Evolutionary conservation across 352 stramenopile species (phyloP).

Genomic region (Blastocystis hominis): DNA sequence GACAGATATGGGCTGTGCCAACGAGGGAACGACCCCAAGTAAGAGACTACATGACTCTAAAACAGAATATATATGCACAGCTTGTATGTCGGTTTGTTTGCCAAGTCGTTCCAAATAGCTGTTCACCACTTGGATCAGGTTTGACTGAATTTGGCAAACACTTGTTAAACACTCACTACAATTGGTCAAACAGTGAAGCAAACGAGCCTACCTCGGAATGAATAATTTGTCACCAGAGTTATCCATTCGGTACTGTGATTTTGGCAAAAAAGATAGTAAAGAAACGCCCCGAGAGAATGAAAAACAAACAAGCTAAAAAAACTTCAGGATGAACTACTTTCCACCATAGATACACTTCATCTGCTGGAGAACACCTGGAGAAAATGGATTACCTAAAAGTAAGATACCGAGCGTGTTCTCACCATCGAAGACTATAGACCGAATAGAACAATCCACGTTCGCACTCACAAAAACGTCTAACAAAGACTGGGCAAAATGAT

Average conservation of each 20-base stretch:
- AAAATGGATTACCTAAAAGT: conserved; percentile 33
- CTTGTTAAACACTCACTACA: conserved; percentile 47
- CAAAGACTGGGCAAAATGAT: conserved; percentile 36
- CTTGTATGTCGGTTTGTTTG: not conserved
- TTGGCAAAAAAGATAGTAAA: not conserved
- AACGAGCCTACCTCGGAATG: conserved; percentile 5
- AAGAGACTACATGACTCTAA: conserved; percentile 27
- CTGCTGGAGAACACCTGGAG: conserved; percentile 1
- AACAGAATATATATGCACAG: not conserved
- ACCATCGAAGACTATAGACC: conserved; percentile 29
- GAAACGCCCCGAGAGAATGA: not conserved
- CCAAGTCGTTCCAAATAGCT: conserved; percentile 26
- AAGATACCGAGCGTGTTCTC: not conserved
- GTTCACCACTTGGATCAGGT: conserved; percentile 44
- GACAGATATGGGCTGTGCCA: conserved; percentile 13
- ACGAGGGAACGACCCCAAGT: not conserved
- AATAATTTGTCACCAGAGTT: conserved; percentile 29
- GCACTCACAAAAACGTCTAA: conserved; percentile 34
- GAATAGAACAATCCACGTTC: not conserved
- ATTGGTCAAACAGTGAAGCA: not conserved
- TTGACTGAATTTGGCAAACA: conserved; percentile 20
- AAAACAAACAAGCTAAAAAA: not conserved
- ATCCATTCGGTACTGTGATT: conserved; percentile 41
- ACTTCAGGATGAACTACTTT: not conserved
- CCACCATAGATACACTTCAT: conserved; percentile 51